A percentile compares a stretch with the other conserved stretches of the same genome.
Conservation (phyloP, 176 grass and related monocot genomes). For the barley (Hordeum vulgare) region DNA sequence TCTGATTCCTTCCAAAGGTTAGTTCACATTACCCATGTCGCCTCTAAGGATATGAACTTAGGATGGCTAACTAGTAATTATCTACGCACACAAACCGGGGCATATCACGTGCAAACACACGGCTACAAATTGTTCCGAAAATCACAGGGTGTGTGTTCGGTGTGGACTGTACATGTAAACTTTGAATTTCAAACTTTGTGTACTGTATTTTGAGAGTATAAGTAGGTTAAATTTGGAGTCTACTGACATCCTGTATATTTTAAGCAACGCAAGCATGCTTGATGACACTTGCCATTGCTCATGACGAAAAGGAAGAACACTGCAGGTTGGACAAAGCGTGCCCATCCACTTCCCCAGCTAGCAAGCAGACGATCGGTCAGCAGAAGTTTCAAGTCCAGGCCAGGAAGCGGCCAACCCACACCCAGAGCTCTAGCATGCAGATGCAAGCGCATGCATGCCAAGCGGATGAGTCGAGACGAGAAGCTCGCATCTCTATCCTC, state of each 20-base stretch:
- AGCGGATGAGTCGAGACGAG: neutral
- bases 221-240: neutral
- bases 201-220: neutral
- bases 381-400: neutral
- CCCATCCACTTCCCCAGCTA: neutral
- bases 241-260: neutral
- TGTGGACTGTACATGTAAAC: neutral
- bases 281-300: neutral
- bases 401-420: neutral
- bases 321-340: slow-evolving; percentile 12
- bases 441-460: neutral
- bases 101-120: neutral
- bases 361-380: neutral
- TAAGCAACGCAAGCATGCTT: neutral
- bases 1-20: neutral
- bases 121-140: neutral
- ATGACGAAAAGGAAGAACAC: neutral
- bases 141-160: neutral
- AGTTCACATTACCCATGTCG: neutral
- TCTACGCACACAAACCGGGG: neutral
- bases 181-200: neutral
- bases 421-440: neutral
- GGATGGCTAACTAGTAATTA: neutral
- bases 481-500: slow-evolving; percentile 19
- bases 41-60: no score